These are phyloP conservation scores for Scedosporium minutisporum DNA, from an alignment of 2,329 filamentous ascomycete species.

Conservation along the genomic window DNA sequence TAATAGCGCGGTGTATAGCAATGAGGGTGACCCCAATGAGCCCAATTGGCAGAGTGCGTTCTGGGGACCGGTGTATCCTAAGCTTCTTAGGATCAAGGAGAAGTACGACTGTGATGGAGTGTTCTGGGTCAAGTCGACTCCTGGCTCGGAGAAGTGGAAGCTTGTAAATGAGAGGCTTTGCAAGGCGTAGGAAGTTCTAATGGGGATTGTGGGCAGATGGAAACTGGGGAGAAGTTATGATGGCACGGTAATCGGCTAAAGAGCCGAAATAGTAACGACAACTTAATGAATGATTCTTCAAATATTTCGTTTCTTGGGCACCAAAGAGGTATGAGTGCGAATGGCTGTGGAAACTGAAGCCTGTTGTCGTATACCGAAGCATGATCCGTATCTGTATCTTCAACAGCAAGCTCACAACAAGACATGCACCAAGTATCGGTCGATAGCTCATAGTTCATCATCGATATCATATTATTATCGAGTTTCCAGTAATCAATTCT, in stretches of 20 bases:
- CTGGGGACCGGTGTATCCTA: slow-evolving; percentile 28
- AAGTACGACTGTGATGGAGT: slow-evolving; percentile 31
- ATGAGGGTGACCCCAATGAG: slow-evolving; percentile 22
- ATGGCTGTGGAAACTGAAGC: too few relatives aligned
- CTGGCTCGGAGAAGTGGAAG: slow-evolving; percentile 34
- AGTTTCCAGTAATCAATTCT: too few relatives aligned
- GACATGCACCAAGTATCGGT: too few relatives aligned
- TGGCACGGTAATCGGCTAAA: neutral
- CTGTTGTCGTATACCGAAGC: too few relatives aligned
- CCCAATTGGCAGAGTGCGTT: slow-evolving; percentile 27
- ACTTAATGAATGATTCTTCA: neutral
- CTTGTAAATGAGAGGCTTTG: slow-evolving; percentile 8
- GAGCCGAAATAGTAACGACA: neutral
- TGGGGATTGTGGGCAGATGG: neutral
- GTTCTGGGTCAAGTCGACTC: slow-evolving; percentile 31
- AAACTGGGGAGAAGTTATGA: neutral
- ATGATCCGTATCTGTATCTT: too few relatives aligned
- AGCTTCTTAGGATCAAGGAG: slow-evolving; percentile 26
- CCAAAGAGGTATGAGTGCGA: too few relatives aligned
- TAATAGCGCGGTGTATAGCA: slow-evolving; percentile 30
- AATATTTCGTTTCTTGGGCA: neutral
- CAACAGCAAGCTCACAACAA: too few relatives aligned
- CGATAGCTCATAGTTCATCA: too few relatives aligned
- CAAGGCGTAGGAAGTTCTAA: neutral
- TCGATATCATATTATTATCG: too few relatives aligned